A percentile compares a stretch with the other conserved stretches of the same genome.
These are phyloP conservation scores for Sarocladium strictum DNA, from an alignment of 2,329 filamentous ascomycete species.

Conservation along the genomic window DNA sequence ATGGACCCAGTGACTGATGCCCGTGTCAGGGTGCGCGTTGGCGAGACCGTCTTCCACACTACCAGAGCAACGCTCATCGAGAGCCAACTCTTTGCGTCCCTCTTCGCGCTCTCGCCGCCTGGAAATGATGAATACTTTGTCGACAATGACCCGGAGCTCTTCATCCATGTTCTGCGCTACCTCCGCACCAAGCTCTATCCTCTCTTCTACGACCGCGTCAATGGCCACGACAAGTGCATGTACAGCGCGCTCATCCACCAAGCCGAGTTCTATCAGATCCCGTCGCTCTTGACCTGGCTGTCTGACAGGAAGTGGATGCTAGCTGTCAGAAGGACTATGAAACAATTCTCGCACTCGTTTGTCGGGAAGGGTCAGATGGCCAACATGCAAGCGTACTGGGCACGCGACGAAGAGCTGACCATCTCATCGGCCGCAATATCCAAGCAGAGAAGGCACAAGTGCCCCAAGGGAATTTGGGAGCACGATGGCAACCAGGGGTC, in stretches of 20 bases:
- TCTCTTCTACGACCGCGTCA: constrained; percentile 23
- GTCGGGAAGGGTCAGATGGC: constrained; percentile 9
- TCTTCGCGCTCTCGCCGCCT: constrained; percentile 10
- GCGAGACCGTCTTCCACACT: constrained; percentile 16
- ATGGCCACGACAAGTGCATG: constrained; percentile 26
- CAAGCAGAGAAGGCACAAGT: neutral
- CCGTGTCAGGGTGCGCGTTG: constrained; percentile 14
- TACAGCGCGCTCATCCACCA: constrained; percentile 28
- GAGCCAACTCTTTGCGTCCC: constrained; percentile 13
- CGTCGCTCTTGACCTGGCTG: constrained; percentile 21
- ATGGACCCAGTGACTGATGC: neutral
- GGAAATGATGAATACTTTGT: constrained; percentile 27
- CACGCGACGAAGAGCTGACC: neutral
- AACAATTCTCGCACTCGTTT: neutral
- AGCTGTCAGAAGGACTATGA: constrained; percentile 1
- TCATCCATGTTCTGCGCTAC: constrained; percentile 28
- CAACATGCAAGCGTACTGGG: constrained; percentile 6
- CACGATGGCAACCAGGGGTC: constrained; percentile 8
- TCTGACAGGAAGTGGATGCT: constrained; percentile 10
- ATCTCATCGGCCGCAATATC: neutral
- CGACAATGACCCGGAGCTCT: constrained; percentile 29
- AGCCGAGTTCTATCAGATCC: constrained; percentile 26
- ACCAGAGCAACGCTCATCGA: constrained; percentile 14
- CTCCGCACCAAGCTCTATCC: constrained; percentile 27
- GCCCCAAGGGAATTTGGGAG: constrained; percentile 6